Conservation (phyloP, 2,329 filamentous ascomycete species). For the Trichoderma harzianum region DNA sequence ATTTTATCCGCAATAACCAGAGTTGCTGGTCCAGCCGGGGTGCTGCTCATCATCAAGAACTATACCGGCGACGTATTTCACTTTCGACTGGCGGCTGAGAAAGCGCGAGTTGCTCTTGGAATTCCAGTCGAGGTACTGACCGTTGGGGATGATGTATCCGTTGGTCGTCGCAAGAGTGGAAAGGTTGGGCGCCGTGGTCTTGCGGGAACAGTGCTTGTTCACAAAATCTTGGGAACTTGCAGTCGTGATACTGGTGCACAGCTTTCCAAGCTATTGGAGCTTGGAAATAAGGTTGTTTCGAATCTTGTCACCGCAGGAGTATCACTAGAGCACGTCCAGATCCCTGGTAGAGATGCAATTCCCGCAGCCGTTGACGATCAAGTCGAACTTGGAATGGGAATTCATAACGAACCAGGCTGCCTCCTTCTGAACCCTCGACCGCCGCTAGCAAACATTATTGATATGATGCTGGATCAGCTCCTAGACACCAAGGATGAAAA, state of each 20-base stretch:
- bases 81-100: not conserved
- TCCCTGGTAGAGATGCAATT: not conserved
- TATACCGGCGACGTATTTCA: not conserved
- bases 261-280: not conserved
- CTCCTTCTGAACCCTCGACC: not conserved
- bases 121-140: not conserved
- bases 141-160: not conserved
- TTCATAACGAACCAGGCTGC: not conserved
- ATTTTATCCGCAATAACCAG: not conserved
- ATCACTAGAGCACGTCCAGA: not conserved
- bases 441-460: not conserved
- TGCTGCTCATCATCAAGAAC: not conserved
- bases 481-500: not conserved
- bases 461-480: not conserved
- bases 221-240: not conserved
- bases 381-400: not conserved
- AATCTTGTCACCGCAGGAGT: not conserved
- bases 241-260: not conserved
- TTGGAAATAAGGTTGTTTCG: not conserved
- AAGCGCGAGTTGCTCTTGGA: not conserved
- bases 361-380: not conserved
- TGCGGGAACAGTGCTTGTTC: not conserved
- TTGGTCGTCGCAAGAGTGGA: conserved; percentile 1
- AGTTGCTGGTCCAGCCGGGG: not conserved
- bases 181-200: not conserved